Conservation (phyloP, 345 rosid species). For the Gossypium mustelinum region DNA sequence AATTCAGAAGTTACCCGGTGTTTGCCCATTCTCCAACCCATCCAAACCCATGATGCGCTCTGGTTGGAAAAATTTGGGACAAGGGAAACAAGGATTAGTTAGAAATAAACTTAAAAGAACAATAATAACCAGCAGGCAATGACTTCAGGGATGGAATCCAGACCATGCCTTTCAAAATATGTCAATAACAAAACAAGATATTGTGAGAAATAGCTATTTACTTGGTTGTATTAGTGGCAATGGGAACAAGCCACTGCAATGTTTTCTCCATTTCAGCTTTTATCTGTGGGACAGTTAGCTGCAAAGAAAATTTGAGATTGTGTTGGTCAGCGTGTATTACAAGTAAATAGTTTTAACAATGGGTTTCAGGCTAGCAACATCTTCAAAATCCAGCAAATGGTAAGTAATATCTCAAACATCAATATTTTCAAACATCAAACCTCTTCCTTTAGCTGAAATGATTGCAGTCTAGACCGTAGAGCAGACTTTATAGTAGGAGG, state of each 20-base stretch:
- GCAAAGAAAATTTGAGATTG: constrained; percentile 19
- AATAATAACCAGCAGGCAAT: neutral
- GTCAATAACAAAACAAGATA: neutral
- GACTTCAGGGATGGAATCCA: neutral
- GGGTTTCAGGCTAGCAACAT: neutral
- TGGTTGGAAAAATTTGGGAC: constrained; percentile 24
- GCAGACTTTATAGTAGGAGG: constrained; percentile 86
- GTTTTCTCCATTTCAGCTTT: constrained; percentile 96
- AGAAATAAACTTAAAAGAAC: constrained; percentile 8
- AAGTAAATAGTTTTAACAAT: constrained; percentile 16
- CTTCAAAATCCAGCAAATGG: constrained; percentile 1
- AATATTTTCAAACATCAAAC: constrained; percentile 29
- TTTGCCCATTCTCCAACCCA: constrained; percentile 99
- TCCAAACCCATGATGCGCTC: constrained; percentile 99
- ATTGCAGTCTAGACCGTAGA: constrained; percentile 65
- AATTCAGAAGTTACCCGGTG: constrained; percentile 58
- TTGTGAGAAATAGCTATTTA: constrained; percentile 25
- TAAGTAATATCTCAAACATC: neutral
- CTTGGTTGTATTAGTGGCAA: constrained; percentile 93
- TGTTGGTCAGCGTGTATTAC: neutral
- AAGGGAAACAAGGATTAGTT: constrained; percentile 5
- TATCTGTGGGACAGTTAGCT: constrained; percentile 76
- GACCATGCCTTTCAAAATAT: neutral
- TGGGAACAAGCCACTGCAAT: constrained; percentile 91
- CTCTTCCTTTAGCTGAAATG: constrained; percentile 76